phyloP scores from a whole-genome alignment of 495 filamentous ascomycete genomes.

The Neurospora cerealis region DNA sequence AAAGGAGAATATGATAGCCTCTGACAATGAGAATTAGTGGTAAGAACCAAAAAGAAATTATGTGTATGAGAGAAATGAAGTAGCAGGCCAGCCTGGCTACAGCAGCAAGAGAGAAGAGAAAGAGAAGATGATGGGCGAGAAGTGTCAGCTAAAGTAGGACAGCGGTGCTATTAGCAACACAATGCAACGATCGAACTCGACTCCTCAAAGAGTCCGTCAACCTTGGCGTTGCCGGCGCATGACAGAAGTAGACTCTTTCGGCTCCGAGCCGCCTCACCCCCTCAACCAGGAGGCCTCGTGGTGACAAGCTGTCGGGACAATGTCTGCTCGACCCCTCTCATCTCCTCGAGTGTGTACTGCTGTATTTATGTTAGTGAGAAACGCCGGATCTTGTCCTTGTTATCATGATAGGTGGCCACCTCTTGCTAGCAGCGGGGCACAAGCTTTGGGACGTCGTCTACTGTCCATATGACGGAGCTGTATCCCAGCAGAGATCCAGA shows the following conservation, averaged over 20 bases:
- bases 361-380: background rate
- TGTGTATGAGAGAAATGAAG: background rate
- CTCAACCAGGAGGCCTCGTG: background rate
- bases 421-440: background rate
- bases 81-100: background rate
- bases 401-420: background rate
- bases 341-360: background rate
- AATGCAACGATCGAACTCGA: background rate
- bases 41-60: background rate
- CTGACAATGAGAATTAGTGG: background rate
- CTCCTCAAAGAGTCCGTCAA: background rate
- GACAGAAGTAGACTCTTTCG: background rate
- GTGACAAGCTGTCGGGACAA: background rate
- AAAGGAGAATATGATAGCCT: background rate
- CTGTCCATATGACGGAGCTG: background rate
- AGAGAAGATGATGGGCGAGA: background rate
- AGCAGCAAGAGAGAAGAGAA: background rate
- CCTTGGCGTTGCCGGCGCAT: background rate
- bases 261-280: background rate
- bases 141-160: background rate
- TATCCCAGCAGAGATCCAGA: background rate
- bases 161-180: background rate
- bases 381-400: background rate
- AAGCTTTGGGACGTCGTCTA: background rate
- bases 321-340: background rate